Evolutionary conservation across 768 basidiomycete species (phyloP), one percentile per base, ranked within the genome.

Genomic region (Cubamyces lactineus): DNA sequence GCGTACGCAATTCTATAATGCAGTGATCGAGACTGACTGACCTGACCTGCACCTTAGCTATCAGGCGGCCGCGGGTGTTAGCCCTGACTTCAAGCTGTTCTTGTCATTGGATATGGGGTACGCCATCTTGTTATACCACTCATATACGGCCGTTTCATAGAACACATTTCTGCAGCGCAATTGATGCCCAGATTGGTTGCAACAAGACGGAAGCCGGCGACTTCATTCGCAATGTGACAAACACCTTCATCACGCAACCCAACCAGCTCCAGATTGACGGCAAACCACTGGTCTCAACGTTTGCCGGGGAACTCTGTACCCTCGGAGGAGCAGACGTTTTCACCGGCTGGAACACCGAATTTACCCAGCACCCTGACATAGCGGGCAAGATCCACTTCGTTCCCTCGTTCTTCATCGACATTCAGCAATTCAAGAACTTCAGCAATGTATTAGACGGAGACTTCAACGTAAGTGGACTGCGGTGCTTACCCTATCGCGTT

Each of bases 71-170:
- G 74, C 74, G 16, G 43, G 68, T 21, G 66, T 67, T 1, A 69
- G 66, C 28, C 67, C 70, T 1, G 65, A 53, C 53, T 78, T 86
- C 73, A 84, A 88, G 70, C 76, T 93, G 50, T 91, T 91, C 74
- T 66, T 92, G 60, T 91, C 88, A 16, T 82, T 92, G 48, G 91
- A 93, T 68, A 91, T 91, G 91, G 75, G 84, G 86, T 88, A 68
- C 67, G 79, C 3, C 15, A 16, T 34, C 34, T 9, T 34, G 34
- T 34, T 6, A 28, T 28, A 28, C 28, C 7, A 11, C 9, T 9
- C 9, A 11, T 34, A 34, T 34, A 6, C 34, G 11, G 11, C 9
- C 4, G 34, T 34, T 9, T 34, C 34, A 34, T 34, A 11, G 34
- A 11, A 1, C 7, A 34, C 9, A 1, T 39, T 9, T 7, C 24